These are phyloP conservation scores for Colletotrichum sp. DNA, from an alignment of 2,329 filamentous ascomycete genomes.

Conservation along the genomic window DNA sequence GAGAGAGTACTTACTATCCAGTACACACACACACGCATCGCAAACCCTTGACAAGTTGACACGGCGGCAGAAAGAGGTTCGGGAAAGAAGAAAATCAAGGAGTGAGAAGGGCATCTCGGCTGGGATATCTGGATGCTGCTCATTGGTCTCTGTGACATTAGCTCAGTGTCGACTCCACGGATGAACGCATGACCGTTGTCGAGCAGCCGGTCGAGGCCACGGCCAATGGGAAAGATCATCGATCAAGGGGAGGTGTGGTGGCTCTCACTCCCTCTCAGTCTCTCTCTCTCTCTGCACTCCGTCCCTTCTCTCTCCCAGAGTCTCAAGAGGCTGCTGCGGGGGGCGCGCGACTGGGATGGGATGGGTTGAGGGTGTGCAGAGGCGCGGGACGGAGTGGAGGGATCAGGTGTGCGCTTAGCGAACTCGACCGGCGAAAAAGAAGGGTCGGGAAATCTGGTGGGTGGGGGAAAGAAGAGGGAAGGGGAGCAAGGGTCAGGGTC, in stretches of 20 bases:
- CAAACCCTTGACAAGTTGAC: background rate
- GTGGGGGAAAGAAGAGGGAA: background rate
- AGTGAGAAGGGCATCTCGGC: conserved; percentile 38
- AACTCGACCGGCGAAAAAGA: conserved; percentile 3
- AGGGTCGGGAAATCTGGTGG: conserved; percentile 13
- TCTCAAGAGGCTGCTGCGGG: background rate
- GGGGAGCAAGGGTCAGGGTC: background rate
- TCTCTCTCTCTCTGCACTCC: background rate
- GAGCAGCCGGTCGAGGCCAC: conserved; percentile 25
- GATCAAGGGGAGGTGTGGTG: conserved; percentile 11
- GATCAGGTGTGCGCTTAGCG: conserved; percentile 7
- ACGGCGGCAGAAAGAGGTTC: background rate
- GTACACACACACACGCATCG: background rate
- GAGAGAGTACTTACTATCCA: background rate
- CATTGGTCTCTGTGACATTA: conserved; percentile 51
- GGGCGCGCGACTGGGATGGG: background rate
- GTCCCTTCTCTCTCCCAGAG: background rate
- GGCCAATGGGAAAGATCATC: conserved; percentile 19
- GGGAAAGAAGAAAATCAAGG: conserved; percentile 35
- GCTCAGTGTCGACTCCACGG: conserved; percentile 49
- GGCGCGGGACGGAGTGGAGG: conserved; percentile 7
- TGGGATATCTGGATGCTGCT: conserved; percentile 39
- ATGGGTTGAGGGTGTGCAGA: background rate
- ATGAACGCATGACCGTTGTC: conserved; percentile 59
- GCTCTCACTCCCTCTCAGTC: background rate